These are phyloP conservation scores for Diaporthe amygdali DNA, from an alignment of 2,329 filamentous ascomycete genomes.

Conservation along the genomic window DNA sequence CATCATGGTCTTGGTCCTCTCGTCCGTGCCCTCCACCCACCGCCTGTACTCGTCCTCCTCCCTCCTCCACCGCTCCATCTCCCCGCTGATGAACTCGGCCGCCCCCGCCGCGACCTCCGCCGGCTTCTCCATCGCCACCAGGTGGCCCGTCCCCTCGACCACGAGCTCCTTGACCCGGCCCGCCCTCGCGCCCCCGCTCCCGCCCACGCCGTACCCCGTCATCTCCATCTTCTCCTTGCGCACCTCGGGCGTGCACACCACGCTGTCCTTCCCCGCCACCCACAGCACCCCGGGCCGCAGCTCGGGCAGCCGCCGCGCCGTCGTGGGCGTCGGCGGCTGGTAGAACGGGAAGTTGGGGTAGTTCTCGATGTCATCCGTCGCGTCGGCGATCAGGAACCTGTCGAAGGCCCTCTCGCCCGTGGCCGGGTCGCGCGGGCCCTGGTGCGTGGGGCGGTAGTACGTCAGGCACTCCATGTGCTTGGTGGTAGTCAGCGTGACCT, in stretches of 20 bases:
- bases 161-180: constrained; percentile 72
- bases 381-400: constrained; percentile 49
- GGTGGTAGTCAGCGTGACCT: constrained; percentile 78
- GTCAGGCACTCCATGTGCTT: constrained; percentile 89
- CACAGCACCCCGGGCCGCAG: constrained; percentile 72
- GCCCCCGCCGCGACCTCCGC: constrained; percentile 66
- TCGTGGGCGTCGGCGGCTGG: constrained; percentile 64
- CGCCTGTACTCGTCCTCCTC: constrained; percentile 61
- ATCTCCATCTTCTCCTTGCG: constrained; percentile 63
- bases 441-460: constrained; percentile 68
- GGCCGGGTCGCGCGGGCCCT: constrained; percentile 41
- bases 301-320: constrained; percentile 61
- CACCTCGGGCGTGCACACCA: constrained; percentile 56
- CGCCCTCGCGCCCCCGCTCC: constrained; percentile 66
- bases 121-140: constrained; percentile 84
- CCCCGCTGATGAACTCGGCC: constrained; percentile 60
- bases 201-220: constrained; percentile 71
- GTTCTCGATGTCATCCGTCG: constrained; percentile 41
- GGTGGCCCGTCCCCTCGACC: constrained; percentile 72
- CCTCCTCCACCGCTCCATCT: constrained; percentile 60
- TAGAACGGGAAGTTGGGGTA: constrained; percentile 63
- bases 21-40: constrained; percentile 55
- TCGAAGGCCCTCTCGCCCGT: constrained; percentile 45
- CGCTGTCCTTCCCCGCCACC: constrained; percentile 67
- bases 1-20: constrained; percentile 59